A percentile compares a stretch with the other conserved stretches of the same genome.
phyloP scores from a whole-genome alignment of 352 stramenopile species.

The Pythium folliculosum region DNA sequence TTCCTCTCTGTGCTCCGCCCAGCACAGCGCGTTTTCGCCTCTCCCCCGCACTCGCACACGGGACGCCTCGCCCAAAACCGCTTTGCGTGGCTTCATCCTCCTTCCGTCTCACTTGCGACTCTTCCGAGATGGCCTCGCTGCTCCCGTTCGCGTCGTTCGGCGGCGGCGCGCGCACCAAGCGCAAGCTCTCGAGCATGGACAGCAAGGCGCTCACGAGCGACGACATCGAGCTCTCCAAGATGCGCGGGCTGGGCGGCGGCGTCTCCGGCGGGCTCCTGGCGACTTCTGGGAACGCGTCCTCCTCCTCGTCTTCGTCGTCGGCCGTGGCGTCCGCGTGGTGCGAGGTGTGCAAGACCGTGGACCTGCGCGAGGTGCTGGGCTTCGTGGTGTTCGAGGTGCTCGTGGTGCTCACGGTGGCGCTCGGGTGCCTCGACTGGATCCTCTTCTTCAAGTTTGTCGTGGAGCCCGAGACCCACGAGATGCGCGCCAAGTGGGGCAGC shows the following conservation, averaged over 20 bases:
- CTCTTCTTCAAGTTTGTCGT: constrained; percentile 36
- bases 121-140: constrained; percentile 7
- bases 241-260: neutral
- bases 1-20: neutral
- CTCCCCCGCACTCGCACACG: neutral
- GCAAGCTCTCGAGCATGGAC: constrained; percentile 18
- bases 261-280: neutral
- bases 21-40: neutral
- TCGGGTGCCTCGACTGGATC: constrained; percentile 32
- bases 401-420: constrained; percentile 29
- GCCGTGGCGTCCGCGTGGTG: constrained; percentile 17
- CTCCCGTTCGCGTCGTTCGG: constrained; percentile 5
- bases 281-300: no score
- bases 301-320: neutral
- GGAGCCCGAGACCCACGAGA: constrained; percentile 17
- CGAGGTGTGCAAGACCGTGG: constrained; percentile 21
- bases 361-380: constrained; percentile 26
- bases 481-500: constrained; percentile 17
- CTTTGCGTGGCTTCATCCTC: no score
- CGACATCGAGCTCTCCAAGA: constrained; percentile 14
- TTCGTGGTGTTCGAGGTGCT: constrained; percentile 32
- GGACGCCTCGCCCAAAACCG: no score
- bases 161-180: constrained; percentile 13
- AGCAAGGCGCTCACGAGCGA: constrained; percentile 7
- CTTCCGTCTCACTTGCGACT: no score